Evolutionary conservation across 129 eudicot species (phyloP), one percentile per base, ranked within the genome.

Genomic region (Sambucus nigra): DNA sequence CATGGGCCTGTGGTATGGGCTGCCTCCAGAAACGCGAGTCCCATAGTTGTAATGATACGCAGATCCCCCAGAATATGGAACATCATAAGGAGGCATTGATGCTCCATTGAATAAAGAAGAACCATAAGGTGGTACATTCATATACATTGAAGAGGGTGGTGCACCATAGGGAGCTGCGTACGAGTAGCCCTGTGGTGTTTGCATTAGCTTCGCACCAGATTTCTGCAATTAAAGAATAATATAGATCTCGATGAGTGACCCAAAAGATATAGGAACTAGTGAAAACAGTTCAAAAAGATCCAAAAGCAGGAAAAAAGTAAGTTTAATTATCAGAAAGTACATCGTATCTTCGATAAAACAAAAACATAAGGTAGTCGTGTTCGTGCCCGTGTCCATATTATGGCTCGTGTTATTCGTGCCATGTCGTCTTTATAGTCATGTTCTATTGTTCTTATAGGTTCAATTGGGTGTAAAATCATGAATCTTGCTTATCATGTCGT

Each of bases 121-220:
- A 7, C 93, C 95, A 66, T 89, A 84, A 39, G 95, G 86, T 47
- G 79, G 85, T 50, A 76, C 80, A 42, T 92, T 81, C 70, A 84
- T 67, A 60, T 89, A 84, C 85, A 80, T 80, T 22, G 94, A 80
- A 23, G 96, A 83, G 14, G 94, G 82, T 8, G 87, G 67, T 55
- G 85, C 86, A 24, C 63, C 70, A 73, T 80, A 84, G 13, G 95
- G 80, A 35, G 42, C 42, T 35, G 42, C 8, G 42, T 12, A 35
- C 18, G 87, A 69, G 59, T 89, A 89, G 49, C 76, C 77, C 41
- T 72, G 97, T 9, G 69, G 86, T 13, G 79, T 68, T 69, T 81
- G 97, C 78, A 88, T 52, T 21, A 83, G 85, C 77, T 71, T 84
- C 16, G 78, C 64, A 63, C 95, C 87, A 75, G 74, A 71, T 76